Conservation (phyloP, 148 eudicot genomes). For the Vaccinium vitisidaea region DNA sequence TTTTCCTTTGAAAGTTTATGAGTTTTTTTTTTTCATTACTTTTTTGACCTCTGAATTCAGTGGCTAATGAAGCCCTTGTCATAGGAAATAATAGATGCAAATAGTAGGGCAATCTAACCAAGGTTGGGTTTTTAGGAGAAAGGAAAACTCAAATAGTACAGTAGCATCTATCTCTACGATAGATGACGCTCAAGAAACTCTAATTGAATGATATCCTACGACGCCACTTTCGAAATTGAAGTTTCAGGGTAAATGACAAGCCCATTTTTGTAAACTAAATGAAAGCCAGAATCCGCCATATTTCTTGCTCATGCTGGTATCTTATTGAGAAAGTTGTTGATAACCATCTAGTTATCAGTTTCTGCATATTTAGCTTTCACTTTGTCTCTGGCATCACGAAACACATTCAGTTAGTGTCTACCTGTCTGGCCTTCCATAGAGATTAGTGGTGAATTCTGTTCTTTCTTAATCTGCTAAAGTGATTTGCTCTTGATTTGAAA, state of each 20-base stretch:
- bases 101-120: background rate
- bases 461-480: background rate
- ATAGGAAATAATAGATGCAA: background rate
- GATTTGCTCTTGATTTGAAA: background rate
- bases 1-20: background rate
- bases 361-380: background rate
- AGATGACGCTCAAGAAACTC: background rate
- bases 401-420: background rate
- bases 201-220: background rate
- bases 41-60: background rate
- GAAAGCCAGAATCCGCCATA: background rate
- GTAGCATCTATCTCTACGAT: background rate
- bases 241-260: background rate
- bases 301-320: constrained; percentile 1
- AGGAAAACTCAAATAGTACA: background rate
- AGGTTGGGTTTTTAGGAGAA: background rate
- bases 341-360: background rate
- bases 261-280: background rate
- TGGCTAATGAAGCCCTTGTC: background rate
- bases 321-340: background rate
- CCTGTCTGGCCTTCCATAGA: background rate
- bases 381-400: background rate
- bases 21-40: background rate
- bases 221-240: background rate
- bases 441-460: background rate